These are phyloP conservation scores for Epichloe hybrida DNA, from an alignment of 2,329 filamentous ascomycete species.

Conservation along the genomic window DNA sequence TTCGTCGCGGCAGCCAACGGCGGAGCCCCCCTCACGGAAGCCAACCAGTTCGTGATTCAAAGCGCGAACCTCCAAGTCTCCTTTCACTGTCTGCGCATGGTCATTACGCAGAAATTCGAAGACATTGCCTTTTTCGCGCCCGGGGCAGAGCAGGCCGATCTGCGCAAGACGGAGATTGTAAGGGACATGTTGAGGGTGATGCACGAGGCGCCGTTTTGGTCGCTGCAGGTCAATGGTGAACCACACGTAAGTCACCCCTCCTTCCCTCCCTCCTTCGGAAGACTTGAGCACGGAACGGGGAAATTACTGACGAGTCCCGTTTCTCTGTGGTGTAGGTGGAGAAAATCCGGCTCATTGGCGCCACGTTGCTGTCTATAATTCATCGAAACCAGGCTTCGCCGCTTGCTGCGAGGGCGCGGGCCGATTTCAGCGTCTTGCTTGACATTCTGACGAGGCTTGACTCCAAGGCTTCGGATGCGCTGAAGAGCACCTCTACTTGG, in stretches of 20 bases:
- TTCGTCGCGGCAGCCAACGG: constrained; percentile 9
- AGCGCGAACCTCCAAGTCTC: constrained; percentile 27
- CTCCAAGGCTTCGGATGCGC: constrained; percentile 28
- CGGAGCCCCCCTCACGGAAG: constrained; percentile 10
- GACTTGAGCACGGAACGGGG: background rate
- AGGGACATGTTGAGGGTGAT: constrained; percentile 27
- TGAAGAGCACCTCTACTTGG: constrained; percentile 17
- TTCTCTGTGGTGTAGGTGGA: constrained; percentile 17
- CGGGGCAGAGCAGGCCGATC: constrained; percentile 18
- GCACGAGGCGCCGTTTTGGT: constrained; percentile 28
- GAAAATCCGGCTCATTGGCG: constrained; percentile 26
- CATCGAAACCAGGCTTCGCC: constrained; percentile 24
- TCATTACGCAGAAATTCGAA: constrained; percentile 24
- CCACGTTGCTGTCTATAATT: constrained; percentile 24
- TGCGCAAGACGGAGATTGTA: constrained; percentile 29
- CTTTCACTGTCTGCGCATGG: constrained; percentile 27
- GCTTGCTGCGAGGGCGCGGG: constrained; percentile 22
- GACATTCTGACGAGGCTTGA: constrained; percentile 28
- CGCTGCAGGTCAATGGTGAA: constrained; percentile 26
- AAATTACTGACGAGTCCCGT: background rate
- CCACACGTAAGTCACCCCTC: constrained; percentile 19
- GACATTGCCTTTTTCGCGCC: constrained; percentile 18
- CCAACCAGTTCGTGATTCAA: constrained; percentile 24
- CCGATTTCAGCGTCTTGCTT: constrained; percentile 25
- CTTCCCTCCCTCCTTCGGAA: background rate